Evolutionary conservation across 1,139 yeast species (phyloP), one percentile per base, ranked within the genome.

Genomic region (Debaryomyces sp.): DNA sequence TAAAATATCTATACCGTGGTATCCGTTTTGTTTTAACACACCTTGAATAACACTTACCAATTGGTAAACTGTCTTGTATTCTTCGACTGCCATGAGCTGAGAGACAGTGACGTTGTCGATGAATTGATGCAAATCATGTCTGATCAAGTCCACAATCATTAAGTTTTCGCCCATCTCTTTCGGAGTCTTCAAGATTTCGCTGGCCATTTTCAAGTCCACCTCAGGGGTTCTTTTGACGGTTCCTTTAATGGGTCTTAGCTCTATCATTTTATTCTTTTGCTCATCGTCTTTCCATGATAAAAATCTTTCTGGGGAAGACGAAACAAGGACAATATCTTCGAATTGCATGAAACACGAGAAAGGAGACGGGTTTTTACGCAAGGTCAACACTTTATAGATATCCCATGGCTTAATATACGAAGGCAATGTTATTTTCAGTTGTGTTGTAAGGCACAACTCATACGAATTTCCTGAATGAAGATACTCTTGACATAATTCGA

Each of bases 101-200:
- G 89, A 74, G 1, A 92, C 96, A 5, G 75, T 63, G 2, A 94
- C 97, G 6, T 78, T 63, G 3, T 81, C 73, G n/a, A 89, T 70
- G 47, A 91, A 75, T 56, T 84, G 85, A 59, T 83, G 85, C 45
- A 95, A 75, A 63, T 95, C 99, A 66, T 95, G 97, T 51, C 99
- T 80, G 45, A 95, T 95, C 50, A 95, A 71, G 65, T 95, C 99
- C 8, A 94, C 96, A 71, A 95, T 95, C 99, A 95, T 95, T 48
- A 95, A 72, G 58, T 95, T 94, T 63, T 95, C 99, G 0, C 97
- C 99, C 66, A 87, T 82, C 66, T 95, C 99, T 64, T 95, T 95
- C 1, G 96, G 96, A 1, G 96, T 87, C 52, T 85, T 81, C 41
- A 95, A 71, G 15, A 89, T 80, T 30, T 68, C 64, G 5, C 83